Evolutionary conservation across 2,329 filamentous ascomycete genomes (phyloP), one percentile per base, ranked within the genome.

Genomic region (Geosmithia morbida): DNA sequence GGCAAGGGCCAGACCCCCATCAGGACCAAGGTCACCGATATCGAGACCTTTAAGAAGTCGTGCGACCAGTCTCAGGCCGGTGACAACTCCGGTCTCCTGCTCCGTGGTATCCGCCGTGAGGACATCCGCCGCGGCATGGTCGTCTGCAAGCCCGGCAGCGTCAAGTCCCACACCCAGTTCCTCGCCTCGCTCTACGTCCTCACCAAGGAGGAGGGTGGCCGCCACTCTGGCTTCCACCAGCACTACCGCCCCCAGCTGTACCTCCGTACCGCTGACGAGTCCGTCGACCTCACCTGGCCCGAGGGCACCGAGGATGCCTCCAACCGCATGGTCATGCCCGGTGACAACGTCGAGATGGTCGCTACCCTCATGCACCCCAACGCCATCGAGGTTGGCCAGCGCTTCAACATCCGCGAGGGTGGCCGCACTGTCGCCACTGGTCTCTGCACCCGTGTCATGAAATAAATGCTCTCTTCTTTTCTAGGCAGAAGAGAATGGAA

Each of bases 1-100:
- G 92, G 92, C 64, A 94, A 92, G 74, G 81, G 83, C 56, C 68
- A 70, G 49, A 76, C 81, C 43, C 71, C 87, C 55, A 86, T 97
- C 75, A 96, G 94, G 81, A 97, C 92, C 68, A 97, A 96, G 77
- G 90, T 98, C 55, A 98, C 92, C 61, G 94, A 98, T 63, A 97
- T 98, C 57, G 92, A 98, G 76, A 98, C 90, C 55, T 98, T 98
- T 79, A 96, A 97, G 79, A 98, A 98, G 80, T 94, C 88, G 45
- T 97, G 92, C 69, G 89, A 96, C 50, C 87, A 95, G 71, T 94
- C 90, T 50, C 81, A 86, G 59, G 92, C 92, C 52, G 92, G 92
- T 67, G 92, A 98, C 71, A 98, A 97, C 81, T 96, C 92, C 22
- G 92, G 92, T 62, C 85, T 98, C 39, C 80, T 98, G 48, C 83